Evolutionary conservation across 2,329 filamentous ascomycete species (phyloP), one percentile per base, ranked within the genome.

Genomic region (Daldinia eschscholtzii): DNA sequence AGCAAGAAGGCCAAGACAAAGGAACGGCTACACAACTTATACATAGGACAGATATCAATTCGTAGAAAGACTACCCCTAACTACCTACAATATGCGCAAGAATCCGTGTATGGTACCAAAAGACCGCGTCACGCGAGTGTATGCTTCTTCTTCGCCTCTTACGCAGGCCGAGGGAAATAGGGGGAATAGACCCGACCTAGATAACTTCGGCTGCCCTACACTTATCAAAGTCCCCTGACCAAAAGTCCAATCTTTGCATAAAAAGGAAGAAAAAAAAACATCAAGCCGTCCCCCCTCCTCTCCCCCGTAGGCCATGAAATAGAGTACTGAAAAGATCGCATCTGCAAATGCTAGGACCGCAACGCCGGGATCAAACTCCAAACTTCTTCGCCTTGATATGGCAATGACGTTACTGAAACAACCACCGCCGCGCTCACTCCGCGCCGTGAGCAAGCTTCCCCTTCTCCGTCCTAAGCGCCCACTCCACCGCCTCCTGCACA

Each of bases 401-500:
- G 2, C 2, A 42, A 23, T 23, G 20, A 23, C 20, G 2, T 23
- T 23, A 23, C 20, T 23, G 20, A 35, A 35, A 35, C 33, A 35
- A 35, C 33, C 33, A 35, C 33, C 20, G 2, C 20, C 1, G 20
- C 20, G 1, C 20, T 23, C 20, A 23, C 20, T 23, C 20, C 20
- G 20, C 20, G 4, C 33, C 33, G 33, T 33, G 9, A 5, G 7
- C 4, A 18, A 33, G 46, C 46, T 52, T 52, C 10, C 69, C 67
- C 23, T 61, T 26, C 10, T 70, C 67, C 23, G 60, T 26, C 18
- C 58, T 20, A 48, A 91, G 76, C 5, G 85, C 89, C 86, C 87
- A 92, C 67, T 85, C 78, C 1, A 93, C 90, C 3, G 90, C 91
- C 70, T 87, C 87, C 73, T 83, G 83, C 5, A 93, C 91, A 77